These are phyloP conservation scores for Lasiosphaeris hirsuta DNA, from an alignment of 495 filamentous ascomycete species.

Conservation along the genomic window DNA sequence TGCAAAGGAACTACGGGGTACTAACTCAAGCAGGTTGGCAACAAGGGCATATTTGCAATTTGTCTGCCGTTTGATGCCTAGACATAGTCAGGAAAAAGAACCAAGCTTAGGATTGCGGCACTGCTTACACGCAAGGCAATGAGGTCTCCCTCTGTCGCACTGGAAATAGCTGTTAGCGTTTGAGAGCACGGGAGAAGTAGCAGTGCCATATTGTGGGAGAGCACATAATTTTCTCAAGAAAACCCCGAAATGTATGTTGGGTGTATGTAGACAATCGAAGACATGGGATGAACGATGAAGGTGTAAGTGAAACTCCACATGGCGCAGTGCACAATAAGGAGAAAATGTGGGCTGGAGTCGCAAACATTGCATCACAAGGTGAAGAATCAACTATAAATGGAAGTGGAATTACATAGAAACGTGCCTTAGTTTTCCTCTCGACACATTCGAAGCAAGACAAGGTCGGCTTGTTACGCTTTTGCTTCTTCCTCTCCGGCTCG, in stretches of 20 bases:
- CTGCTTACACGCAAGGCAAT: conserved; percentile 63
- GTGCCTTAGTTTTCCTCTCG: conserved; percentile 65
- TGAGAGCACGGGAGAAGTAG: too few species aligned
- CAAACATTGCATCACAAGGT: not conserved
- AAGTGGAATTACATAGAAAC: conserved; percentile 18
- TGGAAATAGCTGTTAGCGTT: conserved; percentile 19
- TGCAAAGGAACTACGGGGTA: conserved; percentile 9
- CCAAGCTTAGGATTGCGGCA: not conserved
- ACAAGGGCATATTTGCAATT: conserved; percentile 65
- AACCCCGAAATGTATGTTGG: too few species aligned
- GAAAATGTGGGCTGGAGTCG: too few species aligned
- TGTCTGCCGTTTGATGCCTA: conserved; percentile 64
- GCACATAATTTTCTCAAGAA: too few species aligned
- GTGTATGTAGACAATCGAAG: too few species aligned
- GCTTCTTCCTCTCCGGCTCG: conserved; percentile 55
- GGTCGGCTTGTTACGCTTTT: conserved; percentile 74
- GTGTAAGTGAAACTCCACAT: too few species aligned
- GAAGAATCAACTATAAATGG: not conserved
- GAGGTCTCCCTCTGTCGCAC: conserved; percentile 56
- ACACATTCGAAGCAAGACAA: conserved; percentile 70
- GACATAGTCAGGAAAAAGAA: not conserved
- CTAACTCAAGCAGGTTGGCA: conserved; percentile 66
- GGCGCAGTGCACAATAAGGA: too few species aligned
- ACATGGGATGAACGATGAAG: too few species aligned
- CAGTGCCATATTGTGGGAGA: too few species aligned